Evolutionary conservation across 2,329 filamentous ascomycete genomes (phyloP).

Genomic region (Sporothrix protearum): DNA sequence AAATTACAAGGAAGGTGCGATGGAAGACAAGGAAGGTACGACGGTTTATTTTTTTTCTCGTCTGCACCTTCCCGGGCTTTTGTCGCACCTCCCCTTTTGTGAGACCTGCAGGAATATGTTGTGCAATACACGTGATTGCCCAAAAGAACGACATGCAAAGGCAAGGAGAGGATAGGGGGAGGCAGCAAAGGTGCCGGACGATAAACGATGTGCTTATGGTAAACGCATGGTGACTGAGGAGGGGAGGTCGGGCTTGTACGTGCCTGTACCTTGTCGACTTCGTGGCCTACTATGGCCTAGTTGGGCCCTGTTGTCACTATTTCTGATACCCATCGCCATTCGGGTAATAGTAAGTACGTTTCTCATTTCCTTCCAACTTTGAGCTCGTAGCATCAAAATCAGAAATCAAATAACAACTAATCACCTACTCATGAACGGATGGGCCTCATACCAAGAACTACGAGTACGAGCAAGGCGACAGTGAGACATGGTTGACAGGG

Average conservation of each 20-base stretch:
- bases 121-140: constrained; percentile 13
- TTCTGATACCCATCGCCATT: neutral
- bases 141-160: neutral
- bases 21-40: neutral
- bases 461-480: neutral
- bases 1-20: neutral
- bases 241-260: neutral
- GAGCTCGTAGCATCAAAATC: neutral
- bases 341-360: neutral
- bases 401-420: neutral
- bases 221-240: neutral
- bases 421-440: neutral
- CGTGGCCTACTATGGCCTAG: neutral
- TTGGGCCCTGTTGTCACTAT: neutral
- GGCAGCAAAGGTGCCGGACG: neutral
- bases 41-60: neutral
- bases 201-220: neutral
- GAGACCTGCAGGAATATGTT: neutral
- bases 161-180: neutral
- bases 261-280: neutral
- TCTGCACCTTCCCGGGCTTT: neutral
- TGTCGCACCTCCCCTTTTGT: neutral
- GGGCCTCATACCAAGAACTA: neutral
- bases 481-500: neutral
- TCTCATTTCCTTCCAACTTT: neutral